Evolutionary conservation across 179 eudicot genomes (phyloP).

Genomic region (Spinacia oleracea): DNA sequence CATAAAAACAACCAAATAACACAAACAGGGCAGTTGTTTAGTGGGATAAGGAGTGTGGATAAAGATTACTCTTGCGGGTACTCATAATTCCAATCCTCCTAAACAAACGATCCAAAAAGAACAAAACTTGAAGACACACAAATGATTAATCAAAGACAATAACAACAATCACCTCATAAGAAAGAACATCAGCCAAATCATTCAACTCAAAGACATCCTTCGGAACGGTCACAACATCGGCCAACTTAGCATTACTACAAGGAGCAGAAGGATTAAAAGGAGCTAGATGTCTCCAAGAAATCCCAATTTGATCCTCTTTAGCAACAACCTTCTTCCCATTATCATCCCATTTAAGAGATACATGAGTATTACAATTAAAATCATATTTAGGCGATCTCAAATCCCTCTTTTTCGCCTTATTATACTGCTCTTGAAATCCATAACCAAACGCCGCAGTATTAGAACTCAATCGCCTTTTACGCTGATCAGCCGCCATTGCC

Average conservation of each 20-base stretch:
- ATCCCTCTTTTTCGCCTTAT: constrained; percentile 60
- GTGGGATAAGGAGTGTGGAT: no score
- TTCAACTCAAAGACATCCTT: constrained; percentile 63
- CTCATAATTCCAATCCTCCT: no score
- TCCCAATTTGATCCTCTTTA: constrained; percentile 76
- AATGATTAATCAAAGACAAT: neutral
- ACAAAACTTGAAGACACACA: neutral
- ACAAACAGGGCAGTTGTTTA: no score
- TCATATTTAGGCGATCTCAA: constrained; percentile 36
- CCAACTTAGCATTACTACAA: constrained; percentile 44
- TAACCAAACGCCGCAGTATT: constrained; percentile 38
- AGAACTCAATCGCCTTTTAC: constrained; percentile 55
- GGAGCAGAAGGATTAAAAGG: constrained; percentile 42
- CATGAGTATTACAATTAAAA: constrained; percentile 45
- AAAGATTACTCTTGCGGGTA: no score
- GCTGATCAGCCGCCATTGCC: constrained; percentile 84
- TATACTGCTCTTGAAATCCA: constrained; percentile 40
- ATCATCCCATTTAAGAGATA: constrained; percentile 87
- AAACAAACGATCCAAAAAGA: neutral
- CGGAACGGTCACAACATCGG: constrained; percentile 70
- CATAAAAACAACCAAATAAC: constrained; percentile 1
- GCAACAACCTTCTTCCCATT: constrained; percentile 65
- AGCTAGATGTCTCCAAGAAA: constrained; percentile 58
- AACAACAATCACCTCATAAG: constrained; percentile 72
- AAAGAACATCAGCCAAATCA: constrained; percentile 60